Conservation (phyloP, 129 eudicot species). For the Pittosporum tobira region DNA sequence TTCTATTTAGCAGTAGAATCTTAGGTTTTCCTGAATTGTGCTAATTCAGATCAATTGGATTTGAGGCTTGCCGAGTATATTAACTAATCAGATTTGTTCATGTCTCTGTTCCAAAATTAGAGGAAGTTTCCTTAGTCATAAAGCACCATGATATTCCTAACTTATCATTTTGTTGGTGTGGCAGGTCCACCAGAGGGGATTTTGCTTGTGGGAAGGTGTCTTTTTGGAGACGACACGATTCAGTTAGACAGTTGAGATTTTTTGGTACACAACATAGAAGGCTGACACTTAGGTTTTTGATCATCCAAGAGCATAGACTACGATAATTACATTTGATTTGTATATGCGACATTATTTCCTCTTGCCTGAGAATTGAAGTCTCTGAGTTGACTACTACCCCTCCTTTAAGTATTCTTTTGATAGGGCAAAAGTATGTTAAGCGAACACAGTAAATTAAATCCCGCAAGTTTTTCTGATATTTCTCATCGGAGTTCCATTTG, state of each 20-base stretch:
- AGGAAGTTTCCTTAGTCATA: background rate
- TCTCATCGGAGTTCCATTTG: too few species aligned
- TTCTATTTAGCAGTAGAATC: background rate
- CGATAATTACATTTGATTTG: constrained; percentile 1
- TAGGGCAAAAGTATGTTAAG: too few species aligned
- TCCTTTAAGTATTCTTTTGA: too few species aligned
- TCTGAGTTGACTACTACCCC: too few species aligned
- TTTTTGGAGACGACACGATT: constrained; percentile 22
- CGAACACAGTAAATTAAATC: too few species aligned
- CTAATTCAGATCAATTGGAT: too few species aligned
- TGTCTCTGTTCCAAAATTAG: too few species aligned
- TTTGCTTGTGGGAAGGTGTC: constrained; percentile 18
- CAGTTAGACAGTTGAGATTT: constrained; percentile 22
- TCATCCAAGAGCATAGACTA: constrained; percentile 2
- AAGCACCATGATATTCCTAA: background rate
- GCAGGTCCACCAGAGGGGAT: constrained; percentile 33
- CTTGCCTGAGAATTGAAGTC: background rate
- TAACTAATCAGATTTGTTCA: too few species aligned
- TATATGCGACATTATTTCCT: background rate
- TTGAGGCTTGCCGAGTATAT: too few species aligned
- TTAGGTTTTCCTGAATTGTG: background rate
- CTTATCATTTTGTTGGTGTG: constrained; percentile 17
- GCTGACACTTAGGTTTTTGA: constrained; percentile 5
- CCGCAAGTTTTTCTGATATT: too few species aligned
- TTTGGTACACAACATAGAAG: constrained; percentile 21